phyloP scores from a whole-genome alignment of 495 filamentous ascomycete species.

The Corynascus novoguineensis region DNA sequence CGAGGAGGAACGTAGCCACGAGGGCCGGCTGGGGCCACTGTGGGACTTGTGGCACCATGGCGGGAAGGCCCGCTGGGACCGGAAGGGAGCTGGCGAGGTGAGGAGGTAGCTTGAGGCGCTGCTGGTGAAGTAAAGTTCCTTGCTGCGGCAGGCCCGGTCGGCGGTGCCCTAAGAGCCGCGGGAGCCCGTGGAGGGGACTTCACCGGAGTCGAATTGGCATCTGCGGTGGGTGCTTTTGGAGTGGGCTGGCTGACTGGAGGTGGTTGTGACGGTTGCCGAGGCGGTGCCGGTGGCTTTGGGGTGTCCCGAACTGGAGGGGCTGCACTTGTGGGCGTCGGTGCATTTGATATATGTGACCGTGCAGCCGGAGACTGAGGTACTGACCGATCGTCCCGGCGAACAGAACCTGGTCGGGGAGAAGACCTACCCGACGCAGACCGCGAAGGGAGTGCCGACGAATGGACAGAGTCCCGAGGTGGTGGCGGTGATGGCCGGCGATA shows the following conservation, averaged over 20 bases:
- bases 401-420: conserved; percentile 39
- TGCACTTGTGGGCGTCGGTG: conserved; percentile 26
- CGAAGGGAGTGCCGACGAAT: conserved; percentile 40
- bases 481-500: conserved; percentile 39
- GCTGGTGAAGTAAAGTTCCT: conserved; percentile 33
- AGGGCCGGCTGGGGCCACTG: conserved; percentile 42
- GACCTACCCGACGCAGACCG: conserved; percentile 40
- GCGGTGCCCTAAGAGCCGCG: conserved; percentile 42
- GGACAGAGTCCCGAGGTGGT: conserved; percentile 37
- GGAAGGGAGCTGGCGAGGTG: conserved; percentile 28
- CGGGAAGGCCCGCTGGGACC: conserved; percentile 29
- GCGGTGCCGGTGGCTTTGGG: conserved; percentile 22
- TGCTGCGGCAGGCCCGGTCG: conserved; percentile 42
- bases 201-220: conserved; percentile 21
- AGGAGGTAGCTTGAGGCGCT: conserved; percentile 27
- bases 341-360: conserved; percentile 22
- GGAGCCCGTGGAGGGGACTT: conserved; percentile 45
- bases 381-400: conserved; percentile 40
- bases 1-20: conserved; percentile 40
- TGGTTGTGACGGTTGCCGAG: conserved; percentile 18
- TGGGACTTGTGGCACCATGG: conserved; percentile 34
- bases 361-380: conserved; percentile 33
- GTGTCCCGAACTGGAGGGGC: conserved; percentile 23
- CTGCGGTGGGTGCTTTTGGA: conserved; percentile 20
- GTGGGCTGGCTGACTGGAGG: neutral